These are phyloP conservation scores for Botryobasidium botryosum DNA, from an alignment of 768 basidiomycete species.

Conservation along the genomic window DNA sequence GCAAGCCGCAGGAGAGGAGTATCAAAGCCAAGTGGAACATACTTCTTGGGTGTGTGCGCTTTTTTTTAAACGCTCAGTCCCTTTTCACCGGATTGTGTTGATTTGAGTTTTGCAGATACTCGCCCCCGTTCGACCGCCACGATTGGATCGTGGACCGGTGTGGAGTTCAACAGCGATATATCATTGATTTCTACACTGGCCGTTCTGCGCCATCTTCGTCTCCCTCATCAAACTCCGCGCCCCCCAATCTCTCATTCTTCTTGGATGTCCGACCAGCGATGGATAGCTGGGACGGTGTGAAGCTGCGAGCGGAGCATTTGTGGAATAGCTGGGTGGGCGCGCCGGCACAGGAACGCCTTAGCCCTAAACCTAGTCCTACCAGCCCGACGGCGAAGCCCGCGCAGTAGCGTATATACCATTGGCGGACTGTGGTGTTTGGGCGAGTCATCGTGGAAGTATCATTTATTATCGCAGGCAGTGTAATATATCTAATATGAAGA, in stretches of 20 bases:
- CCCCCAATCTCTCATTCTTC: slow-evolving; percentile 63
- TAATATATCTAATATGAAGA: too few relatives aligned
- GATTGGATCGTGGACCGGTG: slow-evolving; percentile 96
- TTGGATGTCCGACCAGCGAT: slow-evolving; percentile 89
- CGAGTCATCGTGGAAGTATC: too few relatives aligned
- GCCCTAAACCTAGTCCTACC: too few relatives aligned
- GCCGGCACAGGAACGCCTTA: too few relatives aligned
- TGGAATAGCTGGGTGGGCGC: too few relatives aligned
- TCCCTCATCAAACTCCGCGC: slow-evolving; percentile 19
- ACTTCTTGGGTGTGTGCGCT: slow-evolving; percentile 62
- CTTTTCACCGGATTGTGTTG: slow-evolving; percentile 6
- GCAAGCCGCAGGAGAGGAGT: slow-evolving; percentile 61
- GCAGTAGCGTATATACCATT: too few relatives aligned
- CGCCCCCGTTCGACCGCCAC: slow-evolving; percentile 89
- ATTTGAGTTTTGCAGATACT: slow-evolving; percentile 40
- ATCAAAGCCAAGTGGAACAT: slow-evolving; percentile 70
- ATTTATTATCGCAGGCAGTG: too few relatives aligned
- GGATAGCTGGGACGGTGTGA: slow-evolving; percentile 86
- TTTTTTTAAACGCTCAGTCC: background rate
- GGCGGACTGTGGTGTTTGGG: too few relatives aligned
- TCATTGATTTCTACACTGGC: slow-evolving; percentile 97
- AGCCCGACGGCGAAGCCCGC: too few relatives aligned
- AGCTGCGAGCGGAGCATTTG: slow-evolving; percentile 68
- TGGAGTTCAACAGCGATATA: slow-evolving; percentile 74
- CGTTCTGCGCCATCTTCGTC: slow-evolving; percentile 25